Base-by-base conservation (phyloP, 2,329 filamentous ascomycete species). In the Byssochlamys sp. region DNA sequence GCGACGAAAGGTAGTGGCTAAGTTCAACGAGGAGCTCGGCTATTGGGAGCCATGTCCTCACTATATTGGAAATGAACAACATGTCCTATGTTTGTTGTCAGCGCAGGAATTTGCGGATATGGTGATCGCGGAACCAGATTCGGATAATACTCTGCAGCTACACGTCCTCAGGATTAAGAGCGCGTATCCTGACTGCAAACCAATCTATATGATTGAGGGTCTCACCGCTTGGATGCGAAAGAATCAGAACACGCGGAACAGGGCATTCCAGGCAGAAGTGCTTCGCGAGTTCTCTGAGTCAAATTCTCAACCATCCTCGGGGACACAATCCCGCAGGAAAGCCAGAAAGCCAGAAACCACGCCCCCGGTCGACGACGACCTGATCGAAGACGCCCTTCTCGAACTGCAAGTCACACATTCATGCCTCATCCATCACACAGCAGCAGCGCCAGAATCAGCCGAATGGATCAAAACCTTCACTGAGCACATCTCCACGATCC, bases 401-500 rank as follows among this genome's bases (percentile, higher is more conserved):
- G 77, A 82, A 14, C 74, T 92, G 3, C 89, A 92, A 69, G 79
- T 91, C 4, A 71, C 81, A 26, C 84, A 91, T 69, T 75, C 77
- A 4, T 82, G 82, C 25, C 74, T 89, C 3, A 84, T 91, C 51
- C 87, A 91, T 68, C 87, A 92, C 68, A 89, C 86, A 1, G 72
- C 71, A 12, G 72, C 75, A 2, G 66, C 80, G 0, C 67, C 81
- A 0, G 86, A 90, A 65, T 88, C 87, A 1, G 86, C 87, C 1
- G 81, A 86, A 63, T 90, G 88, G 86, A 84, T 91, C 29, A 76
- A 80, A 29, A 78, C 81, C 33, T 90, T 91, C 65, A 92, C 89
- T 0, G 86, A 91, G 66, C 86, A 92, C 68, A 85, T 92, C 53
- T 88, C 87, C 6, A 88, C 85, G 1, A 84, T 88, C 25, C 89